These are phyloP conservation scores for Miamiensis avidus DNA, from an alignment of 169 alveolate species.

Conservation along the genomic window DNA sequence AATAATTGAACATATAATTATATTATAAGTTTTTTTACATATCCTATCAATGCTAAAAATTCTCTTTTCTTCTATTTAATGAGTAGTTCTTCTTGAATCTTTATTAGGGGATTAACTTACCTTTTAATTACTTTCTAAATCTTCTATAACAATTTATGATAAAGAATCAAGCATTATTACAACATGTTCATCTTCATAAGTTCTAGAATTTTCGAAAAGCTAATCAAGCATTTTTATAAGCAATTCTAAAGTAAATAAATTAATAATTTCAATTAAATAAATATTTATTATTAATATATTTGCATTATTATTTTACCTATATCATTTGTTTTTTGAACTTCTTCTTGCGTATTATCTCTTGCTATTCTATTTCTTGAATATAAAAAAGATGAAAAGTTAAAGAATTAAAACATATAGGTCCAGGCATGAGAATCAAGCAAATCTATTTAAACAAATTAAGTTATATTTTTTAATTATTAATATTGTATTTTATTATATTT, in stretches of 20 bases:
- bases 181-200: conserved; percentile 17
- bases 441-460: not conserved
- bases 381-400: not conserved
- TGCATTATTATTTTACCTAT: not conserved
- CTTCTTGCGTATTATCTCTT: conserved; percentile 21
- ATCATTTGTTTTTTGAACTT: conserved; percentile 8
- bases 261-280: too few species aligned
- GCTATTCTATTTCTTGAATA: conserved; percentile 24
- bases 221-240: not conserved
- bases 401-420: not conserved
- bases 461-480: not conserved
- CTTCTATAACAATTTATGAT: not conserved
- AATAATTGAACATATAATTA: too few species aligned
- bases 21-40: not conserved
- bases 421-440: conserved; percentile 10
- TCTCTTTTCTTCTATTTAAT: not conserved
- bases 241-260: not conserved
- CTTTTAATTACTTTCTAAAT: conserved; percentile 1
- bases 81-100: not conserved
- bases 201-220: conserved; percentile 14
- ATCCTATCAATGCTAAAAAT: conserved; percentile 9
- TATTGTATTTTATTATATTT: not conserved
- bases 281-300: too few species aligned
- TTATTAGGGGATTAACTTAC: not conserved
- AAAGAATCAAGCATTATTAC: conserved; percentile 4